Base-by-base conservation (phyloP, 495 filamentous ascomycete genomes). In the Bacidia gigantensis region DNA sequence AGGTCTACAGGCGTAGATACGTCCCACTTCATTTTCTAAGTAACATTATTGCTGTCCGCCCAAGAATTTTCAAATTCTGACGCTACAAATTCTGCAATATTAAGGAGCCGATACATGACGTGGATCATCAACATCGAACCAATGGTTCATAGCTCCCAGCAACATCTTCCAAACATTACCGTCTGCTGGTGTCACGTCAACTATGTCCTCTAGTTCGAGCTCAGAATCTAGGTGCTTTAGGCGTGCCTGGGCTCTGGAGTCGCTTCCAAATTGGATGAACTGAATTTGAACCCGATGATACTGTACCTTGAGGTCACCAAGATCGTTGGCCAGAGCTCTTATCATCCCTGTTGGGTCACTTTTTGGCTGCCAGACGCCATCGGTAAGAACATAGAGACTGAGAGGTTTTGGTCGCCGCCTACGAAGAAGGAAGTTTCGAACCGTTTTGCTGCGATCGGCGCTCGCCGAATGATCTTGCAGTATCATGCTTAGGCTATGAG, bases 191-290 rank as follows among this genome's bases (percentile, higher is more conserved):
- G 59, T 61, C n/a, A 56, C 50, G 51, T 70, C 67, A 17, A 67
- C 56, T 29, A 68, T 65, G 44, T 68, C 67, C 5, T 5, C 7
- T 7, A 14, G 14, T 23, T 9, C 32, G 14, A 11, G 14, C 1
- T 50, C 56, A 38, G 53, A 32, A 38, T 69, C 68, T 0, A 71
- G 49, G 3, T 57, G 29, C n/a, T 58, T 20, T 12, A 72, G 61
- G 32, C 60, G 52, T 26, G 46, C 23, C 32, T 48, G 60, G 3
- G 64, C 66, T 22, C 45, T 55, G 40, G 51, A 20, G 44, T 63
- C 54, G 23, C 67, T 44, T 3, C 68, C 69, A 52, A 71, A 70
- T 1, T 63, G 65, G 39, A 72, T 63, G 58, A 72, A 71, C 45
- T 72, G 65, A 38, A 72, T 62, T 2, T 58, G 65, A 11, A 54